Conservation (phyloP, 2,329 filamentous ascomycete species). For the Thelonectria olida region DNA sequence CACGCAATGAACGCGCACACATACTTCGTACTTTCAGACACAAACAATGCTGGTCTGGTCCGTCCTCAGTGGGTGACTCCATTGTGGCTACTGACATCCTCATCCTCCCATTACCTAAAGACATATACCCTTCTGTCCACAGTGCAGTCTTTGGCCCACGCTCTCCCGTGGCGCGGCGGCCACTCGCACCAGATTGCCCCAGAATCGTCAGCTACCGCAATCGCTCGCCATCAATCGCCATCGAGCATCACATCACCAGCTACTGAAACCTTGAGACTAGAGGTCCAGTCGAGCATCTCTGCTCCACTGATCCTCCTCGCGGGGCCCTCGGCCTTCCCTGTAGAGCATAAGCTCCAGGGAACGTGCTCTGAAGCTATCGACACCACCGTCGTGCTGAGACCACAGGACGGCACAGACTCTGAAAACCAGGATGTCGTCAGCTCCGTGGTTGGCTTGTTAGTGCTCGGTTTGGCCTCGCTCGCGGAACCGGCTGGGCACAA, state of each 20-base stretch:
- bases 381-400: slow-evolving; percentile 38
- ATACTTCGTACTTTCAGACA: slow-evolving; percentile 1
- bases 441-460: slow-evolving; percentile 32
- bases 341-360: slow-evolving; percentile 33
- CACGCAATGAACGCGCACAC: background rate
- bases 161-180: slow-evolving; percentile 17
- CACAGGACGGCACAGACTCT: slow-evolving; percentile 30
- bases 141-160: slow-evolving; percentile 17
- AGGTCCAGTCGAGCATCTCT: slow-evolving; percentile 10
- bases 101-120: slow-evolving; percentile 15
- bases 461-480: slow-evolving; percentile 37
- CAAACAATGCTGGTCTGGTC: background rate
- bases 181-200: slow-evolving; percentile 24
- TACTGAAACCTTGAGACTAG: slow-evolving; percentile 20
- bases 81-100: background rate
- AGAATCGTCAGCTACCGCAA: slow-evolving; percentile 24
- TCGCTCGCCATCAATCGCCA: slow-evolving; percentile 20
- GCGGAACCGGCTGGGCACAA: slow-evolving; percentile 41
- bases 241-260: slow-evolving; percentile 27
- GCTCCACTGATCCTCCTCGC: slow-evolving; percentile 35
- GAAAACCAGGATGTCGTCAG: slow-evolving; percentile 33
- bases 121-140: slow-evolving; percentile 5
- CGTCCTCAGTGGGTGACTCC: slow-evolving; percentile 10
- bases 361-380: slow-evolving; percentile 42
- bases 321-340: slow-evolving; percentile 28